phyloP scores from a whole-genome alignment of 306 rosid genomes.

The Casuarina equisetifolia region DNA sequence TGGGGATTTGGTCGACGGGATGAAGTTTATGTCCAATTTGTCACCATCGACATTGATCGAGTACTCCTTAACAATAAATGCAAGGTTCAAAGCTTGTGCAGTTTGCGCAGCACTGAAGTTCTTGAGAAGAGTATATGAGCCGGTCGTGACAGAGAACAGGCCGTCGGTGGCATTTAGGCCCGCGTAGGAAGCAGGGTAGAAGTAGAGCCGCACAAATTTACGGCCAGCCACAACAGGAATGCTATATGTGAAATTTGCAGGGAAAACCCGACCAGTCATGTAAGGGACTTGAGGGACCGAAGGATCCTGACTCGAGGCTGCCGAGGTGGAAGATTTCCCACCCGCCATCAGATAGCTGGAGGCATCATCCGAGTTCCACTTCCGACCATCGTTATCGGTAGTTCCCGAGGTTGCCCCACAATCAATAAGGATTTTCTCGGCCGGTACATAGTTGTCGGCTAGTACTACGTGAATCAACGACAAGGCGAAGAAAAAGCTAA shows the following conservation, averaged over 20 bases:
- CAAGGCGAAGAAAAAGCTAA: slow-evolving; percentile 37
- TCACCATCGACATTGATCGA: slow-evolving; percentile 57
- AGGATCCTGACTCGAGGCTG: slow-evolving; percentile 69
- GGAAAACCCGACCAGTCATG: slow-evolving; percentile 71
- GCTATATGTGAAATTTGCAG: slow-evolving; percentile 53
- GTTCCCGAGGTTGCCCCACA: slow-evolving; percentile 74
- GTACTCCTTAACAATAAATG: slow-evolving; percentile 59
- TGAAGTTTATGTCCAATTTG: slow-evolving; percentile 60
- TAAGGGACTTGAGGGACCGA: slow-evolving; percentile 62
- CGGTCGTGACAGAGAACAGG: slow-evolving; percentile 49
- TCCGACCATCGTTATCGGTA: slow-evolving; percentile 51
- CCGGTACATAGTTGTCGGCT: slow-evolving; percentile 56
- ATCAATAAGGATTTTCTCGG: slow-evolving; percentile 58
- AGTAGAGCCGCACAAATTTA: slow-evolving; percentile 70
- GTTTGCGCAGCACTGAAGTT: slow-evolving; percentile 78
- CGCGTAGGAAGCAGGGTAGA: slow-evolving; percentile 67
- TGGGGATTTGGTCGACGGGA: slow-evolving; percentile 55
- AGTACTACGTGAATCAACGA: slow-evolving; percentile 29
- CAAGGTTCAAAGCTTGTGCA: slow-evolving; percentile 57
- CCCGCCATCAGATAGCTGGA: slow-evolving; percentile 48
- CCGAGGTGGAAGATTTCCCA: slow-evolving; percentile 33
- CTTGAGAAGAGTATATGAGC: slow-evolving; percentile 58
- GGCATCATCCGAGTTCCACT: slow-evolving; percentile 69
- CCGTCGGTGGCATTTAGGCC: slow-evolving; percentile 56
- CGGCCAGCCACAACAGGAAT: slow-evolving; percentile 78